phyloP scores from a whole-genome alignment of 2,329 filamentous ascomycete genomes.

The Acephala macrosclerotiorum region DNA sequence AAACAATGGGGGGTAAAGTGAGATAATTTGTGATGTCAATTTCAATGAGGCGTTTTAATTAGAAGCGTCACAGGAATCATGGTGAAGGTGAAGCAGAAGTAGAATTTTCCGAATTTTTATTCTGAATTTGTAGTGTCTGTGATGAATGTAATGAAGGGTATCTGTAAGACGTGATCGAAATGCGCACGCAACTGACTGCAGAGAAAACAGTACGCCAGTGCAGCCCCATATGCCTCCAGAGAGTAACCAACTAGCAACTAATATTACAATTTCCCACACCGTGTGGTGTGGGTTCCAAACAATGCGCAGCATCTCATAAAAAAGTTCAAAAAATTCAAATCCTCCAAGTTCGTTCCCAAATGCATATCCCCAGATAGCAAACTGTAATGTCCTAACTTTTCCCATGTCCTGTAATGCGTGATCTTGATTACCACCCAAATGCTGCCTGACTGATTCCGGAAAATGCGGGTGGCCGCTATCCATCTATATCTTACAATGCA shows the following conservation, averaged over 20 bases:
- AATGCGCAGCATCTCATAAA: constrained; percentile 8
- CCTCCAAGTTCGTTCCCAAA: background rate
- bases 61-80: background rate
- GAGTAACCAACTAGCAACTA: background rate
- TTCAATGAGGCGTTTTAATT: constrained; percentile 1
- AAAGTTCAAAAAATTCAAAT: background rate
- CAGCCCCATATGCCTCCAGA: constrained; percentile 8
- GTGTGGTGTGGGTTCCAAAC: background rate
- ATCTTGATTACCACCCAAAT: constrained; percentile 9
- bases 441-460: background rate
- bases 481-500: constrained; percentile 10
- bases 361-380: background rate
- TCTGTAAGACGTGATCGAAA: constrained; percentile 9
- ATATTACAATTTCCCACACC: background rate
- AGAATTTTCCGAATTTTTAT: constrained; percentile 4
- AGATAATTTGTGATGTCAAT: background rate
- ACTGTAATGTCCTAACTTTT: constrained; percentile 7
- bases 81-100: background rate
- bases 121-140: background rate
- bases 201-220: constrained; percentile 5
- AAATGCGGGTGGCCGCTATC: background rate
- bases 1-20: background rate
- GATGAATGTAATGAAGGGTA: constrained; percentile 6
- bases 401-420: background rate
- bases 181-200: constrained; percentile 3